Percentiles rank a stretch among this genome's conserved stretches.
Evolutionary conservation across 805 yeast genomes (phyloP).

Genomic region (Suhomyces sp.): DNA sequence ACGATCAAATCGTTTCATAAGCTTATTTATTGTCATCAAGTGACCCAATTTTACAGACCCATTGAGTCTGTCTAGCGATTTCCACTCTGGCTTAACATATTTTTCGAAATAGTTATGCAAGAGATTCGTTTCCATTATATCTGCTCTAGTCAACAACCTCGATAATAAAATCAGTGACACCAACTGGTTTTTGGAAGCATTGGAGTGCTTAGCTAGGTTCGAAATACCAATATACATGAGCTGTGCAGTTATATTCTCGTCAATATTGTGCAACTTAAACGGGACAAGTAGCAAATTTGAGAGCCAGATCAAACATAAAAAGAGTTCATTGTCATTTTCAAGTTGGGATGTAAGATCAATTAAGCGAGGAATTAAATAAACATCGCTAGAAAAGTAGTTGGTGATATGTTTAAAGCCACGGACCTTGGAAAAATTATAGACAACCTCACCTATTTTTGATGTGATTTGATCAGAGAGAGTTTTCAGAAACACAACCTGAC

Average conservation of each 20-base stretch:
- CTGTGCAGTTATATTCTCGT: conserved; percentile 25
- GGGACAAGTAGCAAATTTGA: conserved; percentile 71
- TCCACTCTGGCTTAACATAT: conserved; percentile 18
- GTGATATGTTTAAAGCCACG: conserved; percentile 61
- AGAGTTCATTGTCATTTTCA: conserved; percentile 22
- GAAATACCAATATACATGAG: conserved; percentile 35
- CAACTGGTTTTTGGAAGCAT: conserved; percentile 57
- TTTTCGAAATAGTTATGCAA: conserved; percentile 18
- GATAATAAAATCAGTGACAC: conserved; percentile 53
- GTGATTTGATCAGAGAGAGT: background rate
- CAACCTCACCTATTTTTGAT: conserved; percentile 28
- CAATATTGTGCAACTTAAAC: conserved; percentile 51
- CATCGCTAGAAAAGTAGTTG: conserved; percentile 60
- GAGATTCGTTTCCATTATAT: conserved; percentile 24
- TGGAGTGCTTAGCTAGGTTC: conserved; percentile 27
- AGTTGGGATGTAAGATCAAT: conserved; percentile 6
- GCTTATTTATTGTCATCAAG: conserved; percentile 38
- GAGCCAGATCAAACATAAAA: conserved; percentile 65
- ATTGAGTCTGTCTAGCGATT: conserved; percentile 1
- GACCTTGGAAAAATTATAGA: conserved; percentile 63
- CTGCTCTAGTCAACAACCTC: conserved; percentile 51
- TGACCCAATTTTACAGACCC: conserved; percentile 32
- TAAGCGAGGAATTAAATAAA: conserved; percentile 41
- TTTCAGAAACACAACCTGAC: background rate
- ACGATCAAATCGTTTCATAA: conserved; percentile 25